A percentile compares a stretch with the other conserved stretches of the same genome.
Evolutionary conservation across 2,329 filamentous ascomycete genomes (phyloP).

Genomic region (Botrytis aclada): DNA sequence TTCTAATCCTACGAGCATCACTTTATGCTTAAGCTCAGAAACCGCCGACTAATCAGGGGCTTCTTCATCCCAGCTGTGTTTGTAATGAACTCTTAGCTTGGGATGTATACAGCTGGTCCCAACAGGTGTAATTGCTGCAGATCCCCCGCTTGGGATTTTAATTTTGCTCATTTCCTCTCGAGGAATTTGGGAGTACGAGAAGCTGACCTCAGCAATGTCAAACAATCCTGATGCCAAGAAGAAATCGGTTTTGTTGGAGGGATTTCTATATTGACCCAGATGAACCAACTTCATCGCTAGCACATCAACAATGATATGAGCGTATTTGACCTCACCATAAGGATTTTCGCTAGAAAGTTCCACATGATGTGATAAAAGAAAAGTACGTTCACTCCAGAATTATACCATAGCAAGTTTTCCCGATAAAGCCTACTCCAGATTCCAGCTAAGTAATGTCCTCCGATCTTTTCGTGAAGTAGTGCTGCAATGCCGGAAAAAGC

Average conservation of each 20-base stretch:
- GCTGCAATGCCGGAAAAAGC: neutral
- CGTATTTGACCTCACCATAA: neutral
- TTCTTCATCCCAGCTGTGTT: rapidly evolving
- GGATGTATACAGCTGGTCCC: rapidly evolving
- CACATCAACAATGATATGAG: neutral
- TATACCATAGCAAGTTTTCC: neutral
- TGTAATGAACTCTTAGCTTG: neutral
- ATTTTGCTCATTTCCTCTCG: neutral
- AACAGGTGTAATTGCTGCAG: neutral
- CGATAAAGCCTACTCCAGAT: neutral
- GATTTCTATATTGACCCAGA: neutral
- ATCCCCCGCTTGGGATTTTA: neutral
- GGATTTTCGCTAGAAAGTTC: neutral
- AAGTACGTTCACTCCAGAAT: too few species aligned
- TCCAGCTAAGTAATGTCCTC: neutral
- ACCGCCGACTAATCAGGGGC: rapidly evolving
- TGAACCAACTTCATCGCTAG: neutral
- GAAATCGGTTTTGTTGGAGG: neutral
- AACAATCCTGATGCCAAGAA: too few species aligned
- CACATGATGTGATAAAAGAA: neutral
- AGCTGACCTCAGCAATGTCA: too few species aligned
- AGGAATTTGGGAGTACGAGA: rapidly evolving
- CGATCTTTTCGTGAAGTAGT: neutral
- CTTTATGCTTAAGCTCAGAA: neutral
- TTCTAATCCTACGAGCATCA: neutral